These are phyloP conservation scores for Rhynchospora tenuis DNA, from an alignment of 176 grass and related monocot genomes.

Conservation along the genomic window DNA sequence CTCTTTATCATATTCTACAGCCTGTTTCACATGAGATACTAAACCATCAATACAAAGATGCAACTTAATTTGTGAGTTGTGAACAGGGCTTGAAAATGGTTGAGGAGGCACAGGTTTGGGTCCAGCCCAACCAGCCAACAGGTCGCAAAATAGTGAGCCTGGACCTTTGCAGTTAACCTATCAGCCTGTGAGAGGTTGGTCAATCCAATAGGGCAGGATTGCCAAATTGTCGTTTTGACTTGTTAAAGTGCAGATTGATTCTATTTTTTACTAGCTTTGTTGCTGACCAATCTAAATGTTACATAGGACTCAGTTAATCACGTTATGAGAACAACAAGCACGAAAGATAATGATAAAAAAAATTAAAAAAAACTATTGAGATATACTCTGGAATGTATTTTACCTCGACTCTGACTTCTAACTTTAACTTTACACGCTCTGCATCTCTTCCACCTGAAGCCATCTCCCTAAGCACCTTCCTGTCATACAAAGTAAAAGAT, in stretches of 20 bases:
- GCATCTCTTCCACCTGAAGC: constrained; percentile 74
- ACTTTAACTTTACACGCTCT: constrained; percentile 75
- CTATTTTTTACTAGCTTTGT: too few species aligned
- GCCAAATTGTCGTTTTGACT: too few species aligned
- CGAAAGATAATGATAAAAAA: background rate
- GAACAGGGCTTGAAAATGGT: background rate
- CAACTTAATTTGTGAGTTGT: background rate
- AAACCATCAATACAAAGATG: background rate
- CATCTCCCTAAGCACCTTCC: constrained; percentile 69
- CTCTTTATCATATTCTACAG: constrained; percentile 92
- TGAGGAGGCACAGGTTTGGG: background rate
- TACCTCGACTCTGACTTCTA: constrained; percentile 92
- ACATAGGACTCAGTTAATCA: background rate
- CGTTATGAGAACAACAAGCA: background rate
- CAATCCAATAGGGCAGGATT: too few species aligned
- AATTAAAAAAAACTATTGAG: background rate
- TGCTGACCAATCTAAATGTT: too few species aligned
- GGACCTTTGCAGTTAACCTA: too few species aligned
- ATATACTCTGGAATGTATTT: constrained; percentile 1
- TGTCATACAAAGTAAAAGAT: constrained; percentile 30
- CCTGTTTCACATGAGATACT: constrained; percentile 29
- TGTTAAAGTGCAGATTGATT: too few species aligned
- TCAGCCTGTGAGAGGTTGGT: too few species aligned
- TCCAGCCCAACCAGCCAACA: background rate
- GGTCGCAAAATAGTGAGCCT: too few species aligned